Evolutionary conservation across 768 basidiomycete species (phyloP), one percentile per base, ranked within the genome.

Genomic region (Multifurca ochricompacta): DNA sequence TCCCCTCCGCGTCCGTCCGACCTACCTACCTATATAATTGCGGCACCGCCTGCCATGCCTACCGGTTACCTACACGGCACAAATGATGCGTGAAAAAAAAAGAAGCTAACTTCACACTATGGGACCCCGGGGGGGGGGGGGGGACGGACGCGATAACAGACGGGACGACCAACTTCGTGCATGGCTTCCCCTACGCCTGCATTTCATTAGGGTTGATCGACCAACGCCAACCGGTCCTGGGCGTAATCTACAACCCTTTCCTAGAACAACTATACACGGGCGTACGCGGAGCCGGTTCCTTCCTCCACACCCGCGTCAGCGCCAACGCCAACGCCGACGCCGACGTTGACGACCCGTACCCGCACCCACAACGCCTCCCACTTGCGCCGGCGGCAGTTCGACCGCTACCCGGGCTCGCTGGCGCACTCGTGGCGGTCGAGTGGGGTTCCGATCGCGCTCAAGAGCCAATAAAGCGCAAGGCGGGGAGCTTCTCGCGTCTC

Each of bases 161-260:
- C 63, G 88, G 90, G 11, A 93, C 90, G 3, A 91, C 91, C 40
- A 93, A 93, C 67, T 90, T 91, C 61, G 75, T 90, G 18, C 86
- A 89, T 60, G 83, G 85, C 36, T 88, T 92, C 66, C 91, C 91
- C 6, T 87, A 83, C 67, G 87, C 81, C 25, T 92, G 89, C 69
- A 87, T 94, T 65, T 96, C 93, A 16, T 79, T 98, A 48, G 95
- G 93, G 4, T 74, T 98, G 61, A 84, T 94, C 55, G 83, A 88
- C 71, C 75, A 85, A 51, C 83, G 83, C 59, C 75, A 79, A 6
- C 91, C 94, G 1, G 78, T 94, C 52, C 44, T 53, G 2, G 44
- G 52, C 16, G 36, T 53, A 13, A 53, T 53, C 37, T 49, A 49
- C 48, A 49, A 49, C 37, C 37, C 48, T 14, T 49, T 49, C 37